These are phyloP conservation scores for Triticum timopheevii DNA, from an alignment of 176 grass and related monocot genomes.

Conservation along the genomic window DNA sequence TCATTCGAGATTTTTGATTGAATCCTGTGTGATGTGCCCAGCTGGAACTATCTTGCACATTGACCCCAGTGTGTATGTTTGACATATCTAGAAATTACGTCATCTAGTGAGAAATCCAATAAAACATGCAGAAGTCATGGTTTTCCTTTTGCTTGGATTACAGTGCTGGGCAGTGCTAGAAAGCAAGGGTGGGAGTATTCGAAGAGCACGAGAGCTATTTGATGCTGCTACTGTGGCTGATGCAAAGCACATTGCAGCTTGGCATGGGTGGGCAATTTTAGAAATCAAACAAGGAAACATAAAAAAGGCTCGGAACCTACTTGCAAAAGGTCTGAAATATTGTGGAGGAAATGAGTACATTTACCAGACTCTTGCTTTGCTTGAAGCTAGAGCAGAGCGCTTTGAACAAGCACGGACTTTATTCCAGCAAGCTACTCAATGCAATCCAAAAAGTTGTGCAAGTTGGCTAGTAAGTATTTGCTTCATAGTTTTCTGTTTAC, in stretches of 20 bases:
- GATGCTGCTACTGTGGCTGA: conserved; percentile 94
- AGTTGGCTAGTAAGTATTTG: conserved; percentile 95
- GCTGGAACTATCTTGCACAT: not conserved
- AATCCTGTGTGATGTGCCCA: not conserved
- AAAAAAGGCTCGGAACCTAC: conserved; percentile 88
- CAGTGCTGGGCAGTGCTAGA: conserved; percentile 99
- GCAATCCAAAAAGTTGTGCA: conserved; percentile 94
- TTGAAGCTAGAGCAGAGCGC: conserved; percentile 87
- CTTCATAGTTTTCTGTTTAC: conserved; percentile 28
- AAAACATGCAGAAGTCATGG: not conserved
- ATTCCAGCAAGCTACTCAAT: conserved; percentile 84
- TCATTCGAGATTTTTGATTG: not conserved
- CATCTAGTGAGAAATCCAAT: conserved; percentile 18
- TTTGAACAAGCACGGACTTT: conserved; percentile 75
- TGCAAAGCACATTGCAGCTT: conserved; percentile 82
- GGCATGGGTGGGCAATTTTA: conserved; percentile 97
- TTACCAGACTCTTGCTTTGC: conserved; percentile 97
- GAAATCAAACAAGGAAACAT: conserved; percentile 98
- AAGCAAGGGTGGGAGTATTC: conserved; percentile 78
- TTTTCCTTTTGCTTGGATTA: conserved; percentile 29
- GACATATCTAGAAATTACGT: not conserved
- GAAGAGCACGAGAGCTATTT: conserved; percentile 87
- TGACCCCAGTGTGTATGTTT: not conserved
- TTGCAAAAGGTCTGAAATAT: conserved; percentile 79
- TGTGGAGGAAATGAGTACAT: conserved; percentile 98